Conservation (phyloP, 2,329 filamentous ascomycete species). For the Teratosphaeria pseudoeucalypti region DNA sequence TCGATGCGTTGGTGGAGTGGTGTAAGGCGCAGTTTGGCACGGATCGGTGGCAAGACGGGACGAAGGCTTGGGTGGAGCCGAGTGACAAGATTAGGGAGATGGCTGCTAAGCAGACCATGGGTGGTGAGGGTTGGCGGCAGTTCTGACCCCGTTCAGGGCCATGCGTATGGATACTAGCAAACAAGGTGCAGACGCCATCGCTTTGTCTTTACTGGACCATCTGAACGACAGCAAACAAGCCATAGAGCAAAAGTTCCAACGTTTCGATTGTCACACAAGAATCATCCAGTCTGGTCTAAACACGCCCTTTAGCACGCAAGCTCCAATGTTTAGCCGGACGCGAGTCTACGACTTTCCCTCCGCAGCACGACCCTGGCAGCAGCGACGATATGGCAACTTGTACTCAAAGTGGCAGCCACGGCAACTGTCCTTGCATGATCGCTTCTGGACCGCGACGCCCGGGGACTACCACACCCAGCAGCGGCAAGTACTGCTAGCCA, state of each 20-base stretch:
- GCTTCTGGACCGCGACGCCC: background rate
- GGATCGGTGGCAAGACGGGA: conserved; percentile 34
- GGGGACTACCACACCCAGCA: background rate
- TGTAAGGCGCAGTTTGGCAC: conserved; percentile 38
- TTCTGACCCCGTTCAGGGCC: conserved; percentile 25
- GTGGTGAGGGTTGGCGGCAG: conserved; percentile 34
- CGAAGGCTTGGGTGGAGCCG: conserved; percentile 32
- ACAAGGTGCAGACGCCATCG: background rate
- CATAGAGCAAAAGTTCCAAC: background rate
- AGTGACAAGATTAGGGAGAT: conserved; percentile 31
- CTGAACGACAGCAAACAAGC: background rate
- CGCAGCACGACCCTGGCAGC: background rate
- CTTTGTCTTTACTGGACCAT: background rate
- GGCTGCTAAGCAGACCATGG: conserved; percentile 34
- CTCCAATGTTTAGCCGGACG: background rate
- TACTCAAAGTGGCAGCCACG: background rate
- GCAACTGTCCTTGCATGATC: background rate
- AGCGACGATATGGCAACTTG: background rate
- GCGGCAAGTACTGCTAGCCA: background rate
- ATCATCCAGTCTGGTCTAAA: background rate
- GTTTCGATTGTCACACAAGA: background rate
- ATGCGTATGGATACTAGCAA: background rate
- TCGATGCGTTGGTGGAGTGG: conserved; percentile 33
- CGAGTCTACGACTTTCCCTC: background rate
- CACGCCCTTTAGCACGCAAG: background rate